phyloP scores from a whole-genome alignment of 2,329 filamentous ascomycete species.

The Sarocladium kiliense region DNA sequence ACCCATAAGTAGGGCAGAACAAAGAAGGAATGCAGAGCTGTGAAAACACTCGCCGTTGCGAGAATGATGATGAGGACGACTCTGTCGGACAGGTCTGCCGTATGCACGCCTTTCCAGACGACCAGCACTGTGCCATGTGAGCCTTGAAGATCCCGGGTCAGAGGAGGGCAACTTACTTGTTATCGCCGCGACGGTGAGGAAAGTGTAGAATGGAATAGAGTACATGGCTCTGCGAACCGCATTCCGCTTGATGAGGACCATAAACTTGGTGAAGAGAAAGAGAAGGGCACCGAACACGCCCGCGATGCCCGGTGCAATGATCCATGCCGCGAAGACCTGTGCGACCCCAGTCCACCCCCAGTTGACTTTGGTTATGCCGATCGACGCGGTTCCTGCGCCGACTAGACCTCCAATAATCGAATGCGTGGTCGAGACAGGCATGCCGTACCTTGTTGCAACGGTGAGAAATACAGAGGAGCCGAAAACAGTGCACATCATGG shows the following conservation, averaged over 20 bases:
- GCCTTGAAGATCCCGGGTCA: background rate
- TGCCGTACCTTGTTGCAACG: slow-evolving; percentile 28
- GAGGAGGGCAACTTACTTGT: background rate
- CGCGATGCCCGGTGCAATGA: slow-evolving; percentile 39
- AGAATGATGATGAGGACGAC: slow-evolving; percentile 23
- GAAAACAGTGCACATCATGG: slow-evolving; percentile 32
- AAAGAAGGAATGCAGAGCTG: slow-evolving; percentile 38
- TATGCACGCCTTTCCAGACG: slow-evolving; percentile 2
- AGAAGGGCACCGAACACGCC: slow-evolving; percentile 37
- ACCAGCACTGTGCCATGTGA: background rate
- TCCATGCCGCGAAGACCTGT: slow-evolving; percentile 42
- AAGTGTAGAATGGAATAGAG: slow-evolving; percentile 1
- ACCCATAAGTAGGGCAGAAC: slow-evolving; percentile 48
- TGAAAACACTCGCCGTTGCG: slow-evolving; percentile 35
- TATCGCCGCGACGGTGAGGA: background rate
- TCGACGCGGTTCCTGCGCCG: slow-evolving; percentile 37
- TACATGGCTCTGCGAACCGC: background rate
- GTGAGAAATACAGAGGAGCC: slow-evolving; percentile 36
- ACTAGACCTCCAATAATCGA: slow-evolving; percentile 38
- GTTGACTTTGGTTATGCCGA: slow-evolving; percentile 12
- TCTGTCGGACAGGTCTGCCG: background rate
- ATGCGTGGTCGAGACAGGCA: slow-evolving; percentile 38
- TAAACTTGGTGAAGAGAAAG: slow-evolving; percentile 36
- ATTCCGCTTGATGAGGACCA: slow-evolving; percentile 24
- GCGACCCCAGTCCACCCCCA: slow-evolving; percentile 30